Evolutionary conservation across 2,329 filamentous ascomycete species (phyloP).

Genomic region (Biscogniauxia marginata): DNA sequence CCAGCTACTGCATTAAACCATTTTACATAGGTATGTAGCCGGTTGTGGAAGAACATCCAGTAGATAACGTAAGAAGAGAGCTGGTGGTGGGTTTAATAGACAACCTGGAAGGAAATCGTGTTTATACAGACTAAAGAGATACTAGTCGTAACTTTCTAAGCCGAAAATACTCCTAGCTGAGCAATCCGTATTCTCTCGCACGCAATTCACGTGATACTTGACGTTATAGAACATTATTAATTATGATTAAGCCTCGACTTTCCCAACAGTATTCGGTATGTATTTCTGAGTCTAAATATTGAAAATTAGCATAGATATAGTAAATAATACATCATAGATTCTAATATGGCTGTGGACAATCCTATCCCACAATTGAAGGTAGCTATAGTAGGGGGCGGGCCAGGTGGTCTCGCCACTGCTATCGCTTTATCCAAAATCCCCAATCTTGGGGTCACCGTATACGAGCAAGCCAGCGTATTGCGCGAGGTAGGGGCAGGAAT

Average conservation of each 20-base stretch:
- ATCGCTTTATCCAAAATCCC: slow-evolving; percentile 43
- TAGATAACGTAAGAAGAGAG: not conserved
- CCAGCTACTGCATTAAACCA: not conserved
- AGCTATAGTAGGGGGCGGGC: slow-evolving; percentile 27
- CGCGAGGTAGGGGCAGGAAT: slow-evolving; percentile 49
- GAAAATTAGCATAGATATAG: not conserved
- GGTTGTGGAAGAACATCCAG: not conserved
- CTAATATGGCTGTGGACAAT: slow-evolving; percentile 20
- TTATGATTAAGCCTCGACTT: slow-evolving; percentile 1
- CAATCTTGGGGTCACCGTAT: slow-evolving; percentile 41
- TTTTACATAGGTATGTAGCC: not conserved
- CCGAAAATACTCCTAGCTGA: not conserved
- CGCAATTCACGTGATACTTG: slow-evolving; percentile 30
- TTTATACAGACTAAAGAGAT: not conserved
- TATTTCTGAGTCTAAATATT: not conserved
- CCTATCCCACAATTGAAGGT: slow-evolving; percentile 19
- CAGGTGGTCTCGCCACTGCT: slow-evolving; percentile 38
- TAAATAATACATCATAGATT: not conserved
- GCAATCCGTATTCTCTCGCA: slow-evolving; percentile 10
- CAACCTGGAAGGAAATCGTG: not conserved
- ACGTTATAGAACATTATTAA: slow-evolving; percentile 18
- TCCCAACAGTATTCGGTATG: not conserved
- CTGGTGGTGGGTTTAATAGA: not conserved
- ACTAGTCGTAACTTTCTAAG: not conserved
- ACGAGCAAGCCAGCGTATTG: slow-evolving; percentile 44